phyloP scores from a whole-genome alignment of 2,329 filamentous ascomycete genomes.

The Fusarium paranaense region DNA sequence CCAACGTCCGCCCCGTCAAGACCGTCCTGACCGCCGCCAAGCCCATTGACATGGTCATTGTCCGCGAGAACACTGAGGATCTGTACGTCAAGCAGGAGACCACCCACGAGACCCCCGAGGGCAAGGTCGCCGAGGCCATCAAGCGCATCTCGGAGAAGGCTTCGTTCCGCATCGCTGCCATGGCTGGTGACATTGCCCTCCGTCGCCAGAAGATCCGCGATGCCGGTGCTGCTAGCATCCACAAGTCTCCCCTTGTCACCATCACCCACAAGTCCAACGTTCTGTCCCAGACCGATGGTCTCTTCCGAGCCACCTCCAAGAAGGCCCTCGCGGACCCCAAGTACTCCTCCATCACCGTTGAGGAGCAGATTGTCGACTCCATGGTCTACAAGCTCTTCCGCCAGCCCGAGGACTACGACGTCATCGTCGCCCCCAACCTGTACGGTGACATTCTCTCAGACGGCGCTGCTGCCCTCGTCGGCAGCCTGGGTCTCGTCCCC shows the following conservation, averaged over 20 bases:
- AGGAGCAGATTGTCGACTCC: slow-evolving; percentile 98
- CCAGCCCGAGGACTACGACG: slow-evolving; percentile 93
- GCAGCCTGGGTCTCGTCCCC: slow-evolving; percentile 90
- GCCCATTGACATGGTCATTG: slow-evolving; percentile 96
- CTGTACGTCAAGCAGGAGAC: slow-evolving; percentile 97
- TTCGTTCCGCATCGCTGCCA: slow-evolving; percentile 85
- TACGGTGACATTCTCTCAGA: slow-evolving; percentile 98
- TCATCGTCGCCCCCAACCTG: slow-evolving; percentile 96
- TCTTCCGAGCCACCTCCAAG: slow-evolving; percentile 87
- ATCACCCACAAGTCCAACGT: slow-evolving; percentile 99
- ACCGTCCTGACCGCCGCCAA: slow-evolving; percentile 73
- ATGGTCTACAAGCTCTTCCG: slow-evolving; percentile 99
- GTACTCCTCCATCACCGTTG: slow-evolving; percentile 76
- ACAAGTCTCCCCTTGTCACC: slow-evolving; percentile 81
- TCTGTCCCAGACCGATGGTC: slow-evolving; percentile 92
- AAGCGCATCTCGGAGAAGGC: slow-evolving; percentile 95
- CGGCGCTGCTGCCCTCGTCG: slow-evolving; percentile 92
- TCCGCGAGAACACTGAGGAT: slow-evolving; percentile 98
- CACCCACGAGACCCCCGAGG: slow-evolving; percentile 79
- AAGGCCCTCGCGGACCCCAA: slow-evolving; percentile 74
- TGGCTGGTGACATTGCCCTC: slow-evolving; percentile 94
- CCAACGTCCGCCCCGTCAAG: slow-evolving; percentile 97
- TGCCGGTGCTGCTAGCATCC: slow-evolving; percentile 67
- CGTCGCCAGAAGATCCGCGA: slow-evolving; percentile 85
- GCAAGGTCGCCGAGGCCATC: slow-evolving; percentile 94